Evolutionary conservation across 495 filamentous ascomycete genomes (phyloP).

Genomic region (Immersiella caudata): DNA sequence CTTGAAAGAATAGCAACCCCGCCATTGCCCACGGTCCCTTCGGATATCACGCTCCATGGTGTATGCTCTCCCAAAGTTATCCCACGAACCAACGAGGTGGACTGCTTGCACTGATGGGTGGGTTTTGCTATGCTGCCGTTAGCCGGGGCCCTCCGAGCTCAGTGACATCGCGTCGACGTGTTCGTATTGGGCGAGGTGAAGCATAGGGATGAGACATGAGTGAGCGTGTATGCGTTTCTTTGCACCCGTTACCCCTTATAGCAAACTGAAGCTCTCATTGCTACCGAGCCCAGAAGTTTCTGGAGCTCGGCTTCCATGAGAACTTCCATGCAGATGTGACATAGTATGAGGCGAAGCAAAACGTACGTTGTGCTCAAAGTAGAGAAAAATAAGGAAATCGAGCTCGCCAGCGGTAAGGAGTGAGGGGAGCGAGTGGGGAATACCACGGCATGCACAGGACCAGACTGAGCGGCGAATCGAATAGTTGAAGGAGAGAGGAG

Average conservation of each 20-base stretch:
- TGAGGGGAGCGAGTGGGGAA: slow-evolving; percentile 4
- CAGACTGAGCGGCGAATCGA: slow-evolving; percentile 26
- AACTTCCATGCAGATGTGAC: not conserved
- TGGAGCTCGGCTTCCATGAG: not conserved
- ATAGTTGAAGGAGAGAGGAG: slow-evolving; percentile 11
- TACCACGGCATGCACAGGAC: slow-evolving; percentile 21
- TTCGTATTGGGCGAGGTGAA: not conserved
- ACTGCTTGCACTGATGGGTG: slow-evolving; percentile 69
- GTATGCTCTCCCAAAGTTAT: slow-evolving; percentile 81
- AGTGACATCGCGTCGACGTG: slow-evolving; percentile 6
- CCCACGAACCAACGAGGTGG: slow-evolving; percentile 87
- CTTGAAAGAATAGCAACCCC: slow-evolving; percentile 80
- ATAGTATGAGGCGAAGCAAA: not conserved
- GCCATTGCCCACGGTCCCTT: slow-evolving; percentile 73
- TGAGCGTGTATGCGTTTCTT: not conserved
- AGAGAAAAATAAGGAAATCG: slow-evolving; percentile 9
- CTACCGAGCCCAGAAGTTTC: not conserved
- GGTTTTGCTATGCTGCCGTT: slow-evolving; percentile 55
- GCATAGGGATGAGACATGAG: slow-evolving; percentile 13
- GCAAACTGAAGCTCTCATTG: not conserved
- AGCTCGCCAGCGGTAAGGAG: slow-evolving; percentile 12
- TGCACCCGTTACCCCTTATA: not conserved
- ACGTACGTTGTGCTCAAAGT: not conserved
- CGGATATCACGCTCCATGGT: slow-evolving; percentile 75
- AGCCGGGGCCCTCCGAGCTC: slow-evolving; percentile 5